Evolutionary conservation across 176 grass and related monocot genomes (phyloP).

Genomic region (Alopecurus myosuroides): DNA sequence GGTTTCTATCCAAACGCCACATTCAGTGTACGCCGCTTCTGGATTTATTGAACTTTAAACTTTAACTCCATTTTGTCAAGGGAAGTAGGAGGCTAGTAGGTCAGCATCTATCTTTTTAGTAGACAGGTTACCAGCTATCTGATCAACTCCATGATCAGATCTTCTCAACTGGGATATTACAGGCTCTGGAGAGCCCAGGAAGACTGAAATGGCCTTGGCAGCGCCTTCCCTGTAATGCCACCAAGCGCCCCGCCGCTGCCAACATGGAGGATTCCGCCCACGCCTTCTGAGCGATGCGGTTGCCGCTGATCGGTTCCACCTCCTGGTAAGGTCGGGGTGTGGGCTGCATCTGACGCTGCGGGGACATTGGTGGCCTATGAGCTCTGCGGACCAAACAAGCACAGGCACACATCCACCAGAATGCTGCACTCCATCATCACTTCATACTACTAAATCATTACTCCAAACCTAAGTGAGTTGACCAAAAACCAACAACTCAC

Average conservation of each 20-base stretch:
- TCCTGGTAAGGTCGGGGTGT: neutral
- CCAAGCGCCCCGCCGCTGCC: conserved; percentile 6
- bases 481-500: neutral
- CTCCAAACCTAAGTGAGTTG: neutral
- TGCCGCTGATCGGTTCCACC: conserved; percentile 16
- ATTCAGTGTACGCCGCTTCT: neutral
- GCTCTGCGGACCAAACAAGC: neutral
- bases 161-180: neutral
- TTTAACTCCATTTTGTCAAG: neutral
- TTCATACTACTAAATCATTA: no score
- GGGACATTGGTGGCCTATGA: conserved; percentile 9
- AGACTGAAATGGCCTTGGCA: neutral
- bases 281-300: no score
- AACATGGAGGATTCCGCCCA: neutral
- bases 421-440: neutral
- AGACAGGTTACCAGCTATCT: neutral
- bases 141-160: neutral
- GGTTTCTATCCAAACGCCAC: neutral
- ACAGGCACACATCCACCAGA: neutral
- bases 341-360: neutral
- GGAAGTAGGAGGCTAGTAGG: neutral
- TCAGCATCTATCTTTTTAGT: neutral
- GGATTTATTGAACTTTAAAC: neutral
- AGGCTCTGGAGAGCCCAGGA: neutral
- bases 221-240: neutral